Percentiles rank a stretch among this genome's conserved stretches.
These are phyloP conservation scores for Tricholoma bakamatsutake DNA, from an alignment of 768 basidiomycete species.

Conservation along the genomic window DNA sequence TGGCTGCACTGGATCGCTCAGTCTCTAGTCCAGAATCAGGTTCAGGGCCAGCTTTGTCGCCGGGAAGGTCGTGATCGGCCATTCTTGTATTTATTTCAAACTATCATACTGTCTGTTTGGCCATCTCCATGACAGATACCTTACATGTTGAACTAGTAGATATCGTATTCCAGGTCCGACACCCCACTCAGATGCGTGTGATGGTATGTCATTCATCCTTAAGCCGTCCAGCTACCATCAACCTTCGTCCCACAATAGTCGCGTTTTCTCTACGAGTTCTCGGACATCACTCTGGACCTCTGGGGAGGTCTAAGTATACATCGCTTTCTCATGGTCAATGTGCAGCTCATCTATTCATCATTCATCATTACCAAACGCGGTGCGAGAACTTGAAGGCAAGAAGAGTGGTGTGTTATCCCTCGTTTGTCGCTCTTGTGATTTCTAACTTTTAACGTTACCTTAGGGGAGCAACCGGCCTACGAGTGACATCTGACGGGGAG, in stretches of 20 bases:
- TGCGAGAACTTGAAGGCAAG: no score
- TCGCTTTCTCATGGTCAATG: no score
- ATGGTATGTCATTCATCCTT: not conserved
- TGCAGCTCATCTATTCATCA: no score
- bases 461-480: no score
- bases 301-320: no score
- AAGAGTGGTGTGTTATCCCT: no score
- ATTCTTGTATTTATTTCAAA: not conserved
- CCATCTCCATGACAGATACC: not conserved
- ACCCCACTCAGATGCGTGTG: not conserved
- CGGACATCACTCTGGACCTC: no score
- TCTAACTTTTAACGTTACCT: no score
- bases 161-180: no score
- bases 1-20: constrained; percentile 57
- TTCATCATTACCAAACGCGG: no score
- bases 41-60: constrained; percentile 14
- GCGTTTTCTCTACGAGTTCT: not conserved
- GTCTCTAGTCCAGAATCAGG: not conserved
- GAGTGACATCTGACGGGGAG: no score
- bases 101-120: not conserved
- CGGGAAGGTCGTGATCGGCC: constrained; percentile 1
- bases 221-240: not conserved
- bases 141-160: not conserved
- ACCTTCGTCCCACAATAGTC: not conserved
- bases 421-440: no score